Percentiles rank a stretch among this genome's conserved stretches.
Evolutionary conservation across 2,329 filamentous ascomycete genomes (phyloP).

Genomic region (Lojkania enalia): DNA sequence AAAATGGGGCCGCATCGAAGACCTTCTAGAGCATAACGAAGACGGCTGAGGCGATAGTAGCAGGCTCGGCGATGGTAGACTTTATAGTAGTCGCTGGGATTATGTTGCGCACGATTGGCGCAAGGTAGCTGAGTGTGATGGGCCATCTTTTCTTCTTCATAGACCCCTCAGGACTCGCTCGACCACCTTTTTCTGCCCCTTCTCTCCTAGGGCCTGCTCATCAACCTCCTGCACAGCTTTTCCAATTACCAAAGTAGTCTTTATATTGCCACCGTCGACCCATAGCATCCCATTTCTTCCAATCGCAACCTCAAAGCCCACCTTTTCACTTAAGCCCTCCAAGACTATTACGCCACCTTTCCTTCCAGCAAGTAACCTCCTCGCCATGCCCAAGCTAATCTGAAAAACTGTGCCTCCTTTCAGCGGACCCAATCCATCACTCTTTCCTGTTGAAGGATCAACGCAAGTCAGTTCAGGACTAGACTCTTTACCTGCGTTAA

Average conservation of each 20-base stretch:
- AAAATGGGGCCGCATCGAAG: no score
- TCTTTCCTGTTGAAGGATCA: slow-evolving; percentile 80
- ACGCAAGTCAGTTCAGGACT: slow-evolving; percentile 91
- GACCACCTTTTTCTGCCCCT: slow-evolving; percentile 72
- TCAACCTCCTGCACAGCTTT: slow-evolving; percentile 79
- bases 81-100: neutral
- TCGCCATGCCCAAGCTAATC: slow-evolving; percentile 79
- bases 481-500: slow-evolving; percentile 63
- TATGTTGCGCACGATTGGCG: no score
- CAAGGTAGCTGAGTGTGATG: no score
- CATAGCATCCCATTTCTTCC: slow-evolving; percentile 91
- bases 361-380: slow-evolving; percentile 68
- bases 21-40: no score
- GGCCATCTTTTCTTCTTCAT: neutral
- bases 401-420: slow-evolving; percentile 84
- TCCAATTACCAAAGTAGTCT: slow-evolving; percentile 76
- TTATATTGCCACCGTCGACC: slow-evolving; percentile 78
- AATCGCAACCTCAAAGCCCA: slow-evolving; percentile 91
- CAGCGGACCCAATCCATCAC: slow-evolving; percentile 83
- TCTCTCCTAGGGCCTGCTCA: slow-evolving; percentile 62
- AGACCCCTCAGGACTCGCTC: slow-evolving; percentile 62
- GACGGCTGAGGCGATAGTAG: no score
- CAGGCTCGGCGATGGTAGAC: no score
- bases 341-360: slow-evolving; percentile 69
- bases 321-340: slow-evolving; percentile 77